Base-by-base conservation (phyloP, 805 yeast species). In the Saturnispora besseyi region DNA sequence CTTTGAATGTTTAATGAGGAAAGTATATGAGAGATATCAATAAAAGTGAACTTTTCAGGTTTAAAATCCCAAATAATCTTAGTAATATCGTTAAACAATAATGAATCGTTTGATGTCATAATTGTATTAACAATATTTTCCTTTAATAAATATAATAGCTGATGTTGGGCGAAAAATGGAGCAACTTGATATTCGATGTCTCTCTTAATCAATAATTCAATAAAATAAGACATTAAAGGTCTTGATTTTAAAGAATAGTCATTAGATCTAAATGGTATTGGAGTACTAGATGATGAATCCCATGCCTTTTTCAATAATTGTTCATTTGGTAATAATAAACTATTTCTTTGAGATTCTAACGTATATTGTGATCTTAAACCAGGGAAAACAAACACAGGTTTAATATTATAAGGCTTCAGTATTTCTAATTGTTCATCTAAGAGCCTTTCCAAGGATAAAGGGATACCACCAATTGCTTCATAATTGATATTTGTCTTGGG, bases 391-490 rank as follows among this genome's bases (percentile, higher is more conserved):
- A 87, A 89, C 13, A 88, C 67, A 0, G 96, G 95, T n/a, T 79
- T 82, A 51, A 89, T 78, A 46, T 79, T 75, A 53, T 73, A 73
- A 47, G 78, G 80, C 45, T 73, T 68, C 61, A 89, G 79, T 2
- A 75, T 73, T 41, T 73, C 71, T 46, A 88, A 67, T 60, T 88
- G 95, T 1, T 79, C 65, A 47, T 79, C 81, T 44, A 87, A 67
- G 57, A 73, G 72, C 52, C 68, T 68, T 50, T 70, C 72, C 54
- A 88, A 66, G 3, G 87, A 76, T 44, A 76, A 63, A 1, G 96
- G 95, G 50, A 82, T 75, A 0, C 95, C 96, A 24, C 95, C 96
- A 55, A 84, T 75, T 9, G 93, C 95, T 45, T 82, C 84, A 38
- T 81, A 64, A 53, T 76, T 77, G 45, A 82, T 83, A 57, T 87